These are phyloP conservation scores for Aspergillus texensis DNA, from an alignment of 2,329 filamentous ascomycete genomes.

Conservation along the genomic window DNA sequence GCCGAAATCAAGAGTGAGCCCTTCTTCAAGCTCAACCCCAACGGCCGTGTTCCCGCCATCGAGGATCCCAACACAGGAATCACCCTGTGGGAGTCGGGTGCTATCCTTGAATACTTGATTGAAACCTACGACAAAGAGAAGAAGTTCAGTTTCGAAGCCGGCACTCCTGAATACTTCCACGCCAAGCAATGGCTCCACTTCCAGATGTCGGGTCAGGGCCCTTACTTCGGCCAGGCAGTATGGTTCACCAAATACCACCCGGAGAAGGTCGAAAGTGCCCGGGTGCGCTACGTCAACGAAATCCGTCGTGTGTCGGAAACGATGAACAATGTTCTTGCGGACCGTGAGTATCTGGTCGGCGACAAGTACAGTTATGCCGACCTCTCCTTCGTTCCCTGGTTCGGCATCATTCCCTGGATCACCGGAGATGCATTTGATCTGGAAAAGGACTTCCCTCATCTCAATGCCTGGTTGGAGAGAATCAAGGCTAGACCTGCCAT, in stretches of 20 bases:
- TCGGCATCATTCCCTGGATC: constrained; percentile 13
- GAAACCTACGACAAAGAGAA: constrained; percentile 48
- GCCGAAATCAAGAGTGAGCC: constrained; percentile 33
- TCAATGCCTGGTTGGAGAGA: constrained; percentile 34
- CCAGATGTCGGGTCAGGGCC: constrained; percentile 51
- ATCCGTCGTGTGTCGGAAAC: constrained; percentile 49
- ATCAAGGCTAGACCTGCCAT: constrained; percentile 31
- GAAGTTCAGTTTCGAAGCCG: constrained; percentile 38
- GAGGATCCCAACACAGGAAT: constrained; percentile 41
- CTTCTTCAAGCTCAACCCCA: constrained; percentile 34
- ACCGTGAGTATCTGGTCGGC: constrained; percentile 46
- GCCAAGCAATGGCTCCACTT: constrained; percentile 51
- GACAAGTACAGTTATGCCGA: constrained; percentile 49
- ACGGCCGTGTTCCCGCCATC: constrained; percentile 39
- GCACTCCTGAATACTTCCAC: constrained; percentile 39
- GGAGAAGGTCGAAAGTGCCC: constrained; percentile 47
- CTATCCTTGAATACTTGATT: constrained; percentile 49
- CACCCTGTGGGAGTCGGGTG: constrained; percentile 49
- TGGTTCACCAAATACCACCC: constrained; percentile 49
- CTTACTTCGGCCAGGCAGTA: constrained; percentile 51
- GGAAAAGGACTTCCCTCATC: constrained; percentile 31
- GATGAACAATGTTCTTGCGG: constrained; percentile 43
- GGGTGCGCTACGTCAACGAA: constrained; percentile 50
- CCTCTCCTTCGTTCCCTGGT: constrained; percentile 46
- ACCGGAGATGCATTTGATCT: constrained; percentile 25